Evolutionary conservation across 2,329 filamentous ascomycete species (phyloP), one percentile per base, ranked within the genome.

Genomic region (Aspergillus chevalieri): DNA sequence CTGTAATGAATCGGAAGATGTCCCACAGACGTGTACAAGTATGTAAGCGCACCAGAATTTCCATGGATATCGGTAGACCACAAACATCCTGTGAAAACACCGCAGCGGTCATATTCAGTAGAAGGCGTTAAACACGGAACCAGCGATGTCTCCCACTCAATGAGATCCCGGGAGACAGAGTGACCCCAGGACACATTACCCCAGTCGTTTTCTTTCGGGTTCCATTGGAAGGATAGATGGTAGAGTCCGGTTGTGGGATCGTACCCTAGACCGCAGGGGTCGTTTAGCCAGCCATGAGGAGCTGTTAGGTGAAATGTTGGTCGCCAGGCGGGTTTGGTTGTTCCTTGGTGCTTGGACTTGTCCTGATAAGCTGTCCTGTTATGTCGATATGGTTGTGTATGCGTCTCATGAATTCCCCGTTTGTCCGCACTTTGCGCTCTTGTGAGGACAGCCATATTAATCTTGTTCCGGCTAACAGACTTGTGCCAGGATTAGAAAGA

Each of bases 191-290:
- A 65, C 8, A 74, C 68, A 38, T 73, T 65, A 7, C 68, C 72
- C 68, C 70, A 73, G 33, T 71, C 66, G 24, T 70, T 68, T 6
- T 65, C 65, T 24, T 64, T 60, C 0, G 70, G 70, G 52, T 74
- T 74, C 64, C 70, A 74, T 58, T 75, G 72, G 44, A 69, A 75
- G 15, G 63, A 66, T 2, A 74, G 17, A 48, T 74, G 72, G 41
- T 74, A 75, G 5, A 66, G 53, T 4, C 62, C 60, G 8, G 69
- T 73, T 17, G 49, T 46, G 2, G 68, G 62, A 43, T 74, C 70
- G 47, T 70, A 74, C 17, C 66, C 65, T 3, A 66, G 63, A 1
- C 65, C 73, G 52, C 71, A 74, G 4, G 73, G 73, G 43, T 74
- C 72, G 45, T 75, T 75, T 57, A 74, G 62, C 72, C 72, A 75